Conservation (phyloP, 2,329 filamentous ascomycete genomes). For the Curvularia sp. region DNA sequence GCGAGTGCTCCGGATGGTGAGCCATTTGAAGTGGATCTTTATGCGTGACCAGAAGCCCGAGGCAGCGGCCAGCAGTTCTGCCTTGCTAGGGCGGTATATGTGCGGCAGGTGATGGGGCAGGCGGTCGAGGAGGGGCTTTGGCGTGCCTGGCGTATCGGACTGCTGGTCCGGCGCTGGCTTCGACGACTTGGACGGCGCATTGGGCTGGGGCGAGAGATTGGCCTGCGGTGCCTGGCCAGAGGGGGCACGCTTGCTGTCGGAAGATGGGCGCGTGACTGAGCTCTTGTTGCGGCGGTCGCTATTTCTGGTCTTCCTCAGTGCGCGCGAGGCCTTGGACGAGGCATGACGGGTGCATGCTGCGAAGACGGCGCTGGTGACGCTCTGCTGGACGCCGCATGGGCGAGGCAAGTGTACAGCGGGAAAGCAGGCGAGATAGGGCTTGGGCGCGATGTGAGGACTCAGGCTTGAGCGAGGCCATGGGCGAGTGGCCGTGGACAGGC, state of each 20-base stretch:
- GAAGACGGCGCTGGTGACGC: constrained; percentile 35
- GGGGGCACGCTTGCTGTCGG: constrained; percentile 30
- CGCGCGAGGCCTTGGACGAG: constrained; percentile 33
- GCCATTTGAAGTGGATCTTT: constrained; percentile 95
- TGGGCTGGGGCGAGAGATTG: constrained; percentile 41
- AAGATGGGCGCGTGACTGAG: constrained; percentile 41
- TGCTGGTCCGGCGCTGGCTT: constrained; percentile 33
- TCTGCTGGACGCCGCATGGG: constrained; percentile 22
- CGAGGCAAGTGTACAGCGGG: constrained; percentile 18
- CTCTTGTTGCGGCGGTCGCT: constrained; percentile 48
- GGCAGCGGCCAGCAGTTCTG: constrained; percentile 88
- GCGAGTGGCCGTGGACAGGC: background rate
- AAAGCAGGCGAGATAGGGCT: constrained; percentile 22
- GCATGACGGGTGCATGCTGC: constrained; percentile 43
- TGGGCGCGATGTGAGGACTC: constrained; percentile 9
- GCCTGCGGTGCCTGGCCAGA: constrained; percentile 37
- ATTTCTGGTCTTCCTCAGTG: constrained; percentile 22
- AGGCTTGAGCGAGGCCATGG: background rate
- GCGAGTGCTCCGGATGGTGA: constrained; percentile 89
- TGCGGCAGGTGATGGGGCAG: constrained; percentile 67
- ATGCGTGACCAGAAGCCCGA: constrained; percentile 92
- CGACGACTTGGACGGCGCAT: constrained; percentile 36
- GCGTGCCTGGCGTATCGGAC: constrained; percentile 26
- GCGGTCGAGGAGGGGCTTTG: constrained; percentile 63
- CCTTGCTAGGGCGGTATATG: constrained; percentile 83